Evolutionary conservation across 257 asterid species (phyloP).

Genomic region (Nicotiana tomentosiformis): DNA sequence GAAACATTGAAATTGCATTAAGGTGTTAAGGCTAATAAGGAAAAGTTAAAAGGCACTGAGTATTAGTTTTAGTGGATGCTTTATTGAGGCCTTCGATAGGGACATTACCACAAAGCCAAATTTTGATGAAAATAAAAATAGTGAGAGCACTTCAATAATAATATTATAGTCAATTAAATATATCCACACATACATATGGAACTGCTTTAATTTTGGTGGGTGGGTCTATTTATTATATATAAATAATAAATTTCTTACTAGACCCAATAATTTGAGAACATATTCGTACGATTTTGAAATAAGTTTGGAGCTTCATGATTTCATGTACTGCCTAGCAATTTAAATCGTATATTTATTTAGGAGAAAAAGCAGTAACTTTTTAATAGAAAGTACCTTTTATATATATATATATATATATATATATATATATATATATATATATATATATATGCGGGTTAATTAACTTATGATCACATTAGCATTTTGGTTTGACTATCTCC

Average conservation of each 20-base stretch:
- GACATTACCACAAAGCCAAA: neutral
- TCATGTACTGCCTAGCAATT: neutral
- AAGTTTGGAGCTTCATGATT: neutral
- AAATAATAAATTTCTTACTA: neutral
- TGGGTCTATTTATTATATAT: neutral
- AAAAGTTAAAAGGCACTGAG: conserved; percentile 9
- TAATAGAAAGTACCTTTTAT: neutral
- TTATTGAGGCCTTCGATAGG: conserved; percentile 2
- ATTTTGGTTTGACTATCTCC: neutral
- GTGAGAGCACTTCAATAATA: neutral
- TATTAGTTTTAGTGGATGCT: conserved; percentile 19
- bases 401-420: too few species aligned
- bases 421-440: too few species aligned
- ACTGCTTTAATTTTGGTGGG: neutral
- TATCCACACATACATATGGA: neutral
- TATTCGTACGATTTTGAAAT: neutral
- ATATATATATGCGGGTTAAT: neutral
- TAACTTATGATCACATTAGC: neutral
- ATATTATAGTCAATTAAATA: neutral
- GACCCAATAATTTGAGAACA: neutral
- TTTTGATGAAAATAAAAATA: neutral
- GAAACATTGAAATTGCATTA: conserved; percentile 19
- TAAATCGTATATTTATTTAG: neutral
- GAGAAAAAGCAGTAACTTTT: neutral
- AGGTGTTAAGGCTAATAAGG: conserved; percentile 9